phyloP scores from a whole-genome alignment of 345 rosid species.

The Acer negundo region DNA sequence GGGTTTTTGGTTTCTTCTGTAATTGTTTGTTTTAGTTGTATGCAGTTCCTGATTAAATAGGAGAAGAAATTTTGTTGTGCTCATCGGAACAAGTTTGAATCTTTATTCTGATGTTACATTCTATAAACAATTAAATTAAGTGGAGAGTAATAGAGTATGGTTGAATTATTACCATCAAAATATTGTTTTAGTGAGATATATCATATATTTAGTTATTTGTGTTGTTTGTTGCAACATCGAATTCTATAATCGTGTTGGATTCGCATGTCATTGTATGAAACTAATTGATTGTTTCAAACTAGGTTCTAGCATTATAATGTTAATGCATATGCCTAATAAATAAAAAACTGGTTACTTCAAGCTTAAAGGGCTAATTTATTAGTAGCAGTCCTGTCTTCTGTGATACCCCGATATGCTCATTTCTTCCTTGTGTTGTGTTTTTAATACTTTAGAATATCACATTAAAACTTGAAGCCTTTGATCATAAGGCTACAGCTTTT shows the following conservation, averaged over 20 bases:
- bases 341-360: not conserved
- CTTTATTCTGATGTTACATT: not conserved
- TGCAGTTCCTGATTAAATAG: not conserved
- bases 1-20: not conserved
- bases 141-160: not conserved
- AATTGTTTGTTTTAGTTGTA: not conserved
- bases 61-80: not conserved
- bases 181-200: not conserved
- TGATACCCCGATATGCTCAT: not conserved
- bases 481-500: not conserved
- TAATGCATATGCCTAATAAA: not conserved
- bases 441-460: not conserved
- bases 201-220: not conserved
- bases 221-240: not conserved
- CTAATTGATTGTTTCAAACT: not conserved
- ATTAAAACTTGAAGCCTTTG: not conserved
- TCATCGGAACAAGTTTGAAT: not conserved
- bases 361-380: not conserved
- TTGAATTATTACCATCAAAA: not conserved
- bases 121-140: not conserved
- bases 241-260: not conserved
- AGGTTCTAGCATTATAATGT: not conserved
- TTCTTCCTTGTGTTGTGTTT: not conserved
- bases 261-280: not conserved
- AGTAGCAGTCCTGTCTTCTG: not conserved